Conservation (phyloP, 2,329 filamentous ascomycete genomes). For the Aureobasidium pullulans region DNA sequence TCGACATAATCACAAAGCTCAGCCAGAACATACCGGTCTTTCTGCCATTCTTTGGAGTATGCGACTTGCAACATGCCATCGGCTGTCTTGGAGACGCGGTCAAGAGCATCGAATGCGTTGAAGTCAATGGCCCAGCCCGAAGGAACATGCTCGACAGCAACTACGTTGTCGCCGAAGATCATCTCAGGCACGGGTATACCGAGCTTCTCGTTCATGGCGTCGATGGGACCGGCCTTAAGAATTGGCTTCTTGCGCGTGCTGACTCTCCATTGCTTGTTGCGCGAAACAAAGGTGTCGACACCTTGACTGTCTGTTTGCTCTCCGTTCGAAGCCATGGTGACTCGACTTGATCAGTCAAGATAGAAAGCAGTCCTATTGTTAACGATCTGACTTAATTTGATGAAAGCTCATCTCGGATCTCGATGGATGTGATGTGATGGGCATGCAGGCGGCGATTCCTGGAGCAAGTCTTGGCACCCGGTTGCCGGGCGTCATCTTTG, state of each 20-base stretch:
- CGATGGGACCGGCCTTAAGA: slow-evolving; percentile 83
- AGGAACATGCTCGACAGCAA: slow-evolving; percentile 64
- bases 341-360: not conserved
- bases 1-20: slow-evolving; percentile 24
- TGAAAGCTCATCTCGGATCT: not conserved
- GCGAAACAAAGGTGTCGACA: slow-evolving; percentile 20
- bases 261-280: slow-evolving; percentile 42
- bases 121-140: slow-evolving; percentile 76
- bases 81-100: slow-evolving; percentile 90
- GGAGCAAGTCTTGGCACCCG: not conserved
- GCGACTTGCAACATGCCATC: slow-evolving; percentile 86
- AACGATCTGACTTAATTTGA: not conserved
- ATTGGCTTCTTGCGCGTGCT: slow-evolving; percentile 87
- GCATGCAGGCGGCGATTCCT: not conserved
- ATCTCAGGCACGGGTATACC: slow-evolving; percentile 91
- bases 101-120: slow-evolving; percentile 78
- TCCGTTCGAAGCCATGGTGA: slow-evolving; percentile 46
- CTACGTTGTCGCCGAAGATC: slow-evolving; percentile 96
- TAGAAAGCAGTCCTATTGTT: not conserved
- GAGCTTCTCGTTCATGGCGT: slow-evolving; percentile 69
- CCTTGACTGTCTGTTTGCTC: slow-evolving; percentile 6
- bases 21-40: slow-evolving; percentile 50
- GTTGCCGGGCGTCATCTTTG: slow-evolving; percentile 9
- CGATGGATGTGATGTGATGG: not conserved
- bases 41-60: slow-evolving; percentile 83